Evolutionary conservation across 2,329 filamentous ascomycete species (phyloP).

Genomic region (Trichoderma aggressivum): DNA sequence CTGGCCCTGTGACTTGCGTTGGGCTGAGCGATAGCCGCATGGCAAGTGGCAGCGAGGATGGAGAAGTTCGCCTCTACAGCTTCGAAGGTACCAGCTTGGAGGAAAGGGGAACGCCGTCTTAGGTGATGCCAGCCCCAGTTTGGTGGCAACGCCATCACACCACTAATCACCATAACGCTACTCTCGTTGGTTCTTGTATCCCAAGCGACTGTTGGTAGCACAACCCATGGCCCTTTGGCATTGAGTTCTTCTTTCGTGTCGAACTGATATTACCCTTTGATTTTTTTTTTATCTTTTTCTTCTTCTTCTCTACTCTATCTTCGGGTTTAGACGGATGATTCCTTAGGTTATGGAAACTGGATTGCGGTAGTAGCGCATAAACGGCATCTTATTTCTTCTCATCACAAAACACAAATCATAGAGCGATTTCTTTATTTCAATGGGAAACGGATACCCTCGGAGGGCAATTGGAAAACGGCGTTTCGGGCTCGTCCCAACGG

Average conservation of each 20-base stretch:
- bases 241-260: neutral
- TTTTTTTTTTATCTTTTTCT: neutral
- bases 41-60: slow-evolving; percentile 90
- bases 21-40: slow-evolving; percentile 86
- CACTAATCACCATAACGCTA: neutral
- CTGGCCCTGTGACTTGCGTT: slow-evolving; percentile 88
- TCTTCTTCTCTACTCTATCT: neutral
- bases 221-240: neutral
- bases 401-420: slow-evolving; percentile 5
- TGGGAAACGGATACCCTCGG: neutral
- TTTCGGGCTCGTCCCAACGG: neutral
- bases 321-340: neutral
- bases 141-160: neutral
- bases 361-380: neutral
- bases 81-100: slow-evolving; percentile 57
- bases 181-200: neutral
- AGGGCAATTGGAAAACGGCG: neutral
- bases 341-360: neutral
- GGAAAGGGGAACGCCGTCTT: slow-evolving; percentile 51
- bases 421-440: slow-evolving; percentile 4
- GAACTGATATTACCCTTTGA: neutral
- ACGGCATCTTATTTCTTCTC: neutral
- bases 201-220: neutral
- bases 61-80: slow-evolving; percentile 81
- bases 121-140: neutral